These are phyloP conservation scores for Ganoderma multipileum DNA, from an alignment of 1,284 basidiomycete genomes.

Conservation along the genomic window DNA sequence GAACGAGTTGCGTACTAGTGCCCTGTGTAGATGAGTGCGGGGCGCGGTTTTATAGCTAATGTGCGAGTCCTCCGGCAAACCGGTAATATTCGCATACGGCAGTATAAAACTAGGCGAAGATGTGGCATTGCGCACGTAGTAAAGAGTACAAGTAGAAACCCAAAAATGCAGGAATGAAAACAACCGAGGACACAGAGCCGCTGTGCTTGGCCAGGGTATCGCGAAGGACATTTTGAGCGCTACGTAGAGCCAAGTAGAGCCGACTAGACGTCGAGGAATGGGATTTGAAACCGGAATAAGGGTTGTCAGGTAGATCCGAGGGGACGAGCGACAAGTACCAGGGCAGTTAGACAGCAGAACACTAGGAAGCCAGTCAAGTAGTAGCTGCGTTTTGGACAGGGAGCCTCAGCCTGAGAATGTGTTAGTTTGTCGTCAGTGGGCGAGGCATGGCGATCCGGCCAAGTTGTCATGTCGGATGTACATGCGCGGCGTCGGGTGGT, in stretches of 20 bases:
- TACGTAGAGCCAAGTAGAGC: not conserved
- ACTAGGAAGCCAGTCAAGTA: not conserved
- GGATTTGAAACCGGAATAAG: not conserved
- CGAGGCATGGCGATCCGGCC: not conserved
- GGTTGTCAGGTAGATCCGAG: not conserved
- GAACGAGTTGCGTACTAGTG: not conserved
- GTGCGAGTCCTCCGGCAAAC: constrained; percentile 1
- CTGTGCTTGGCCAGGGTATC: not conserved
- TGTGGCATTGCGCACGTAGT: not conserved
- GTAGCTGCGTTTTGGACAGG: not conserved
- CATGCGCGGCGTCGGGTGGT: not conserved
- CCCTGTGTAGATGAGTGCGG: not conserved
- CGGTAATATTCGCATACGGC: not conserved
- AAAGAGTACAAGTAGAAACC: not conserved
- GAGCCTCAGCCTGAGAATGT: not conserved
- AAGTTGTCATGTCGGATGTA: not conserved
- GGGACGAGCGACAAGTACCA: not conserved
- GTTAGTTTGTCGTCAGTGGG: not conserved
- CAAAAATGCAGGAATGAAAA: not conserved
- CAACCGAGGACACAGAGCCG: not conserved
- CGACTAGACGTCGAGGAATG: not conserved
- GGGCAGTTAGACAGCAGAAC: not conserved
- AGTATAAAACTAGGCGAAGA: not conserved
- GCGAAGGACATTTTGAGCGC: not conserved
- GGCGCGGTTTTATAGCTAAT: not conserved